Evolutionary conservation across 2,329 filamentous ascomycete species (phyloP), one percentile per base, ranked within the genome.

Genomic region (Cladosporium sp.): DNA sequence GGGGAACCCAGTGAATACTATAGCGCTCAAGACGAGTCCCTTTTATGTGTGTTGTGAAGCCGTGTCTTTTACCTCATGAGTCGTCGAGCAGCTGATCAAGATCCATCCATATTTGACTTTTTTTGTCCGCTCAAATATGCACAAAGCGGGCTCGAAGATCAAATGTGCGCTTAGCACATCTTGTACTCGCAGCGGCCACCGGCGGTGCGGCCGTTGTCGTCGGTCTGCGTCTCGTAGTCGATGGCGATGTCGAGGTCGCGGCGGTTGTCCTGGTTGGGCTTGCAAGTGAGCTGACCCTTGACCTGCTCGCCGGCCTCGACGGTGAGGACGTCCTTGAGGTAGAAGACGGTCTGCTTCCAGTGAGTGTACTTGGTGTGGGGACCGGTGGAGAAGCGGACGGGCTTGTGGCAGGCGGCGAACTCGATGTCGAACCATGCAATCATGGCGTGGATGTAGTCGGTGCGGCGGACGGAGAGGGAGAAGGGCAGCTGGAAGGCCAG

Each of bases 321-420:
- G 15, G 91, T 97, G 58, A 99, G 76, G 29, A 96, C 88, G 61
- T 99, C 91, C 65, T 88, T 83, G 57, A 99, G 79, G 75, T 99
- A 99, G 76, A 99, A 97, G 56, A 99, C 93, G 11, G 93, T 99
- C 78, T 99, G 93, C 78, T 99, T 99, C 93, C 93, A 99, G 80
- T 99, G 93, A 15, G 93, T 99, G 76, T 97, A 97, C 76, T 96
- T 97, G 63, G 92, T 95, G 74, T 97, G 93, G 22, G 93, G 93
- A 18, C 93, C 93, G 15, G 93, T 99, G 48, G 89, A 95, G 80
- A 99, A 99, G 66, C 85, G 83, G 67, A 99, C 90, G 27, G 90
- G 88, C 81, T 97, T 97, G 81, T 99, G 93, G 81, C 93, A 97
- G 53, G 90, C 91, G 45, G 88, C 88, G 75, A 99, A 99, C 67